These are phyloP conservation scores for Suillus lakei DNA, from an alignment of 768 basidiomycete genomes.

Conservation along the genomic window DNA sequence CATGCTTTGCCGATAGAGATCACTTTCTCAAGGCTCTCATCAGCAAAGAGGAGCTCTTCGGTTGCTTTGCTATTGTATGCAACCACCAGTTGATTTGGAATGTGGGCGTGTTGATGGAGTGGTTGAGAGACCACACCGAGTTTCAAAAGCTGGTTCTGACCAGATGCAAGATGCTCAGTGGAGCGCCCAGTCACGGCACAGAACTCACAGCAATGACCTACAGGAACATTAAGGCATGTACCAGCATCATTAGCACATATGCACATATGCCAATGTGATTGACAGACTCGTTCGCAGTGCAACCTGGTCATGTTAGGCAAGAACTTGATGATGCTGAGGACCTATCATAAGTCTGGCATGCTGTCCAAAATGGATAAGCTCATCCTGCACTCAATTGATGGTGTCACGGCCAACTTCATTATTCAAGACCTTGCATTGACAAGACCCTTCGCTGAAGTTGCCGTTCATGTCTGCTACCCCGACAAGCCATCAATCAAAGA, in stretches of 20 bases:
- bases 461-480: slow-evolving; percentile 7
- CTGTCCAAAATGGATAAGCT: slow-evolving; percentile 22
- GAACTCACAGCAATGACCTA: background rate
- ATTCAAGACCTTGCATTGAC: slow-evolving; percentile 32
- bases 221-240: background rate
- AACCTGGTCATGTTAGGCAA: background rate
- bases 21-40: background rate
- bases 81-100: background rate
- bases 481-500: background rate
- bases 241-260: background rate
- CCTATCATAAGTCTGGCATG: slow-evolving; percentile 23
- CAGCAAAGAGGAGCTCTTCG: background rate
- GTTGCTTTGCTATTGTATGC: background rate
- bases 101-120: background rate
- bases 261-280: background rate
- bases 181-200: background rate
- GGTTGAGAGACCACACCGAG: background rate
- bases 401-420: slow-evolving; percentile 25
- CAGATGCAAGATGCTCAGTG: background rate
- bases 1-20: background rate
- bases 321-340: background rate
- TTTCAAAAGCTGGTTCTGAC: background rate
- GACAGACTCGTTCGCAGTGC: background rate
- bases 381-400: slow-evolving; percentile 33
- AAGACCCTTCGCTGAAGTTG: slow-evolving; percentile 18